A percentile compares a stretch with the other conserved stretches of the same genome.
These are phyloP conservation scores for Epichloe elymi DNA, from an alignment of 2,329 filamentous ascomycete species.

Conservation along the genomic window DNA sequence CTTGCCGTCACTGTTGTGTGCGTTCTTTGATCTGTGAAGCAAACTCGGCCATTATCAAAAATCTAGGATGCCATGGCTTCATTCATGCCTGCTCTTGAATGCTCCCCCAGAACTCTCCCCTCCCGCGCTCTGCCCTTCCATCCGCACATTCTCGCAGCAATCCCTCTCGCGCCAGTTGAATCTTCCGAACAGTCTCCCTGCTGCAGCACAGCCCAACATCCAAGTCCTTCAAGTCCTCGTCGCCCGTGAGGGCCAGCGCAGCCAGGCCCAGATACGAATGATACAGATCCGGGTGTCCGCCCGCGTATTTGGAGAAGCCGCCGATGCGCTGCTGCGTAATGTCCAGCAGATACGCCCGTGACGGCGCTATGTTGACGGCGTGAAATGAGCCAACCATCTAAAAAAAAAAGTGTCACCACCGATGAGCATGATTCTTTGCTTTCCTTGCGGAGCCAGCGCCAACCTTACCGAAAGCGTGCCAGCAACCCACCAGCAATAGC, in stretches of 20 bases:
- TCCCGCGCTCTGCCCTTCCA: not conserved
- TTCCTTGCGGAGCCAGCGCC: not conserved
- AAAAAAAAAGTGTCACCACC: not conserved
- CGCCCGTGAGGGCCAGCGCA: slow-evolving; percentile 60
- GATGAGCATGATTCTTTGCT: not conserved
- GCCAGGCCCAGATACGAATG: slow-evolving; percentile 84
- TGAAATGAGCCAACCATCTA: slow-evolving; percentile 44
- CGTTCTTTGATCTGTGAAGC: too few species aligned
- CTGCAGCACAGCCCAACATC: slow-evolving; percentile 70
- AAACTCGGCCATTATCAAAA: too few species aligned
- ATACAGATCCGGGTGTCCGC: slow-evolving; percentile 62
- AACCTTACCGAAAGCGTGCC: slow-evolving; percentile 40
- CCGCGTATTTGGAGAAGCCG: slow-evolving; percentile 63
- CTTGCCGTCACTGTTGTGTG: too few species aligned
- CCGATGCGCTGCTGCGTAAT: slow-evolving; percentile 80
- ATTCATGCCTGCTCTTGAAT: not conserved
- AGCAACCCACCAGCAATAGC: slow-evolving; percentile 87
- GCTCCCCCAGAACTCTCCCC: slow-evolving; percentile 12
- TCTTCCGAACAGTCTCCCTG: slow-evolving; percentile 37
- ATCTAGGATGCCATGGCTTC: not conserved
- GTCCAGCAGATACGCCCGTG: slow-evolving; percentile 67
- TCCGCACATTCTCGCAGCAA: slow-evolving; percentile 13
- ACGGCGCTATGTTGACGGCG: slow-evolving; percentile 45
- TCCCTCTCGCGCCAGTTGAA: slow-evolving; percentile 32
- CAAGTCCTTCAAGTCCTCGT: slow-evolving; percentile 54